Evolutionary conservation across 164 flowering plant genomes (phyloP), one percentile per base, ranked within the genome.

Genomic region (Stephania japonica): DNA sequence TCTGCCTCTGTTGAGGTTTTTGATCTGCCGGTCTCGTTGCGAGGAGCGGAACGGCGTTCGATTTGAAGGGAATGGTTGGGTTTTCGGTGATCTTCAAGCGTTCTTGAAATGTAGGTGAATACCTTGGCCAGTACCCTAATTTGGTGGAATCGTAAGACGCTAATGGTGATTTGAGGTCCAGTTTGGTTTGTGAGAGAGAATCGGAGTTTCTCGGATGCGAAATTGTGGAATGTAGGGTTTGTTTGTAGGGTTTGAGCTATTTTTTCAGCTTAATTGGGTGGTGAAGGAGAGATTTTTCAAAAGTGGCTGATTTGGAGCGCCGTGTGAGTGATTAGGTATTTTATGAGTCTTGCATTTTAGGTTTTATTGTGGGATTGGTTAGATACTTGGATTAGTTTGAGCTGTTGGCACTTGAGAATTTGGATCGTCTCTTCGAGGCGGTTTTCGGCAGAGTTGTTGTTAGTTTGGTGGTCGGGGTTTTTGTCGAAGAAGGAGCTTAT

Each of bases 11-110:
- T 42, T 9, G 6, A 32, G 62, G 38, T 67, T 18, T 47, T 72
- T 49, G 50, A 72, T 68, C 67, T 1, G n/a, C 62, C 68, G 12
- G 67, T 25, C 68, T 73, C 63, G 11, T 49, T 53, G 56, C 38
- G 63, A 25, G 42, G 70, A 69, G 66, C 53, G n/a, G 32, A 77
- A 49, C 38, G 68, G 67, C 70, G 41, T 24, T 65, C 63, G 76
- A 69, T 77, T 77, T 66, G 56, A 69, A 41, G 38, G 64, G 62
- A 32, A 77, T 64, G 76, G 32, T 64, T 65, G 65, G 69, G 12
- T 19, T 18, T 18, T 11, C 67, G 8, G 27, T 50, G 70, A 63
- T 69, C 24, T 69, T 73, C 70, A 24, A 47, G 38, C 25, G 12
- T 68, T 68, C 68, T 61, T 47, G 71, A 13, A 53, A 73, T 67